Conservation (phyloP, 768 basidiomycete genomes). For the Megacollybia marginata region DNA sequence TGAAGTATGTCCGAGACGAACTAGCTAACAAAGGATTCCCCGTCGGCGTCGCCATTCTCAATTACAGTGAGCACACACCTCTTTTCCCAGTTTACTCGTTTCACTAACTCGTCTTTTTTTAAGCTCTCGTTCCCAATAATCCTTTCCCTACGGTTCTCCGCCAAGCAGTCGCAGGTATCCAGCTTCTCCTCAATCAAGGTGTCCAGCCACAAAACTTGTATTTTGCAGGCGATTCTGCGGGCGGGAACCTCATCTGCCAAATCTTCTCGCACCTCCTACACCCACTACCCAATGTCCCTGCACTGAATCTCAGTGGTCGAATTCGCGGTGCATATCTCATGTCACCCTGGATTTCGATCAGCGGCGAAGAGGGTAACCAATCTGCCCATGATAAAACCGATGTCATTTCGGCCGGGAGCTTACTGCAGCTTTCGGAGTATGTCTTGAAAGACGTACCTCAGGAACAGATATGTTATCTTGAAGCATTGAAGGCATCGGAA, state of each 20-base stretch:
- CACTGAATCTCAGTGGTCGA: constrained; percentile 13
- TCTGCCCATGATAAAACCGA: constrained; percentile 12
- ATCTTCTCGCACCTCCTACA: constrained; percentile 13
- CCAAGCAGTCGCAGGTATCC: constrained; percentile 9
- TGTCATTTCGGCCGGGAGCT: constrained; percentile 9
- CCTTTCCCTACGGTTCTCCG: constrained; percentile 12
- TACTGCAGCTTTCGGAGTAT: constrained; percentile 11
- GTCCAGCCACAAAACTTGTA: constrained; percentile 9
- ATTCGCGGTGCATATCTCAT: constrained; percentile 27
- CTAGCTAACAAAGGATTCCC: constrained; percentile 1
- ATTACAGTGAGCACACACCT: constrained; percentile 3
- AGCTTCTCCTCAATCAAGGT: constrained; percentile 8
- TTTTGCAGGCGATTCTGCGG: constrained; percentile 13
- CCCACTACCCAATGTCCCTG: constrained; percentile 5
- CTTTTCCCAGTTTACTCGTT: not conserved
- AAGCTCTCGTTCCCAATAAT: constrained; percentile 9
- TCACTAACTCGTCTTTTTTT: not conserved
- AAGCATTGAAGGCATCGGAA: constrained; percentile 16
- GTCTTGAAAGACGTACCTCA: constrained; percentile 9
- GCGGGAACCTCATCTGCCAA: constrained; percentile 11
- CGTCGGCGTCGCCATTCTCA: constrained; percentile 3
- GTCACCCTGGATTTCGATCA: constrained; percentile 21
- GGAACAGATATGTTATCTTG: constrained; percentile 14
- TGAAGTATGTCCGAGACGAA: constrained; percentile 1
- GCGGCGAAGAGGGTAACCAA: constrained; percentile 7